These are phyloP conservation scores for Verbascum thapsus DNA, from an alignment of 257 asterid species.

Conservation along the genomic window DNA sequence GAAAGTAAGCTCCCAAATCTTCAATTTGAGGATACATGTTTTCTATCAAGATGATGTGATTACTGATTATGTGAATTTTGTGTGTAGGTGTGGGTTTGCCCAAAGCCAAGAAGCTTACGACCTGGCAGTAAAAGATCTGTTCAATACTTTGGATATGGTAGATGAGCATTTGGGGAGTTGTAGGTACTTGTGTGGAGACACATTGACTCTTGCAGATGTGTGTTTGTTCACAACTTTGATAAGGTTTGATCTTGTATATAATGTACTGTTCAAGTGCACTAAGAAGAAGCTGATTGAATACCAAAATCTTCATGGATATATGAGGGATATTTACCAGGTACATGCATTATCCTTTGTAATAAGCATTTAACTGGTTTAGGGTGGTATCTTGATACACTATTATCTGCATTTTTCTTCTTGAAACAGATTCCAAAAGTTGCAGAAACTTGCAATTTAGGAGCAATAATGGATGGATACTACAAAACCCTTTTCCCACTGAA, in stretches of 20 bases:
- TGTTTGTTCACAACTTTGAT: conserved; percentile 89
- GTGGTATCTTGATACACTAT: neutral
- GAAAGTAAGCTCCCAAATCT: too few relatives aligned
- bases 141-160: conserved; percentile 57
- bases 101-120: conserved; percentile 93
- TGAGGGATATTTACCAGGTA: conserved; percentile 93
- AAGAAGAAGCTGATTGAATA: conserved; percentile 86
- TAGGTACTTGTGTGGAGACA: conserved; percentile 80
- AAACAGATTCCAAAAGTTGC: conserved; percentile 93
- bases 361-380: neutral
- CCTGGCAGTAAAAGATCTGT: conserved; percentile 60
- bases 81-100: conserved; percentile 89
- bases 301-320: conserved; percentile 68
- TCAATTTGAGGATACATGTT: too few relatives aligned
- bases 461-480: conserved; percentile 88
- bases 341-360: too few relatives aligned
- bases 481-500: conserved; percentile 82
- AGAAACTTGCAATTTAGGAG: conserved; percentile 76
- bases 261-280: conserved; percentile 91
- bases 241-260: conserved; percentile 83
- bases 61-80: neutral
- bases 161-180: conserved; percentile 65
- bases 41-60: too few relatives aligned
- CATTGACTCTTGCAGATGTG: conserved; percentile 81
- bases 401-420: conserved; percentile 9